Evolutionary conservation across 768 basidiomycete genomes (phyloP), one percentile per base, ranked within the genome.

Genomic region (Basidioascus undulatus): DNA sequence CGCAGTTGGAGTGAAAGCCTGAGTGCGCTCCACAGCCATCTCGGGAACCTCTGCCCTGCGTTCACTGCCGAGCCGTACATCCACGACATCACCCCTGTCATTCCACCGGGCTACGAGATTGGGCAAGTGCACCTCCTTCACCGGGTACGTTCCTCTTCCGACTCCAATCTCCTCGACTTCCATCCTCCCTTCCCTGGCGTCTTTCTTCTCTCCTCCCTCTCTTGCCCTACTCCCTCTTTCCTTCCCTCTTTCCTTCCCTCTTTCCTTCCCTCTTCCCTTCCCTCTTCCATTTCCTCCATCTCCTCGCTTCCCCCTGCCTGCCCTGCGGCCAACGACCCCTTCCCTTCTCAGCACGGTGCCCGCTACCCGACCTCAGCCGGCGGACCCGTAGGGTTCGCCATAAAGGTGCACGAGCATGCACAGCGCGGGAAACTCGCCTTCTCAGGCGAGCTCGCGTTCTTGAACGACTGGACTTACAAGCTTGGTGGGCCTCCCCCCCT

Each of bases 381-480:
- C 0, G 47, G 40, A 0, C 55, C 37, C 42, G 77, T 73, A 64
- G 9, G 54, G 59, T 25, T 77, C 71, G 9, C 73, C 70, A 19
- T 61, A 71, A 12, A 64, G 63, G 10, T 63, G 76, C 41, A 65
- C 71, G 3, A 49, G 49, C n/a, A 65, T 70, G 60, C 61, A 41
- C 43, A 27, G 47, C 42, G 42, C 27, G 25, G 18, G 6, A 18
- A n/a, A 6, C 3, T 18, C 26, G 10, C 0, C 10, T 11, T 33
- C 31, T 1, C 63, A 1, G 81, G 75, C 0, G 60, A 68, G 3
- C 57, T 89, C 13, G 54, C 62, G 0, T 92, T 89, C 54, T 59
- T 92, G 61, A 82, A 84, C 52, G 65, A 67, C 23, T 92, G 84
- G 83, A 27, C 68, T 54, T 87, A 83, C 58, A 78, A 79, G 50